Evolutionary conservation across 345 rosid genomes (phyloP).

Genomic region (Combretum micranthum): DNA sequence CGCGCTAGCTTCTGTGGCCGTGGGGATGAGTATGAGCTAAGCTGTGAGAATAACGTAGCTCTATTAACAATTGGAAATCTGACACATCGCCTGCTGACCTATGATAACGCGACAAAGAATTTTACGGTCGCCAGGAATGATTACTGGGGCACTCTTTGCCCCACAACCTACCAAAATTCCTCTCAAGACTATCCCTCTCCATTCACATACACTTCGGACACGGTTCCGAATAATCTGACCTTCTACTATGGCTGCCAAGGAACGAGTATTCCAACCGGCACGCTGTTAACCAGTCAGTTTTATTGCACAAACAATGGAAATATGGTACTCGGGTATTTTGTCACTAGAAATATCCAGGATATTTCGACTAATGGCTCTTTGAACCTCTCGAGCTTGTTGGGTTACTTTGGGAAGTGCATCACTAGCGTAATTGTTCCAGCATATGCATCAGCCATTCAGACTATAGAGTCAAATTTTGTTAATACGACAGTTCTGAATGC

Average conservation of each 20-base stretch:
- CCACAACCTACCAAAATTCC: background rate
- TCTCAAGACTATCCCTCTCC: too few relatives aligned
- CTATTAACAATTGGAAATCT: background rate
- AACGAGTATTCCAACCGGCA: too few relatives aligned
- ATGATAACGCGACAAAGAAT: background rate
- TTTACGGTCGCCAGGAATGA: slow-evolving; percentile 3
- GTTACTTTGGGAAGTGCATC: too few relatives aligned
- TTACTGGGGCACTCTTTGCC: slow-evolving; percentile 7
- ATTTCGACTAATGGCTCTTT: fast-evolving
- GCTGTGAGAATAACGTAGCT: slow-evolving; percentile 1
- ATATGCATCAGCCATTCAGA: too few relatives aligned
- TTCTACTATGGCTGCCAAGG: background rate
- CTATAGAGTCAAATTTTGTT: too few relatives aligned
- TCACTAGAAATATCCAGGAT: too few relatives aligned
- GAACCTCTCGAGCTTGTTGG: fast-evolving
- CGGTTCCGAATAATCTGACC: background rate
- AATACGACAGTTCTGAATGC: too few relatives aligned
- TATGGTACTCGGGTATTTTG: too few relatives aligned
- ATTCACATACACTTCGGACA: background rate
- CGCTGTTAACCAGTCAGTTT: too few relatives aligned
- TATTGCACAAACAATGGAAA: too few relatives aligned
- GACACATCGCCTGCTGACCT: background rate
- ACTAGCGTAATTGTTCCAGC: too few relatives aligned
- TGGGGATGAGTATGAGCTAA: background rate
- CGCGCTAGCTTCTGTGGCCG: fast-evolving